Conservation (phyloP, 805 yeast species). For the Spathaspora sp. region DNA sequence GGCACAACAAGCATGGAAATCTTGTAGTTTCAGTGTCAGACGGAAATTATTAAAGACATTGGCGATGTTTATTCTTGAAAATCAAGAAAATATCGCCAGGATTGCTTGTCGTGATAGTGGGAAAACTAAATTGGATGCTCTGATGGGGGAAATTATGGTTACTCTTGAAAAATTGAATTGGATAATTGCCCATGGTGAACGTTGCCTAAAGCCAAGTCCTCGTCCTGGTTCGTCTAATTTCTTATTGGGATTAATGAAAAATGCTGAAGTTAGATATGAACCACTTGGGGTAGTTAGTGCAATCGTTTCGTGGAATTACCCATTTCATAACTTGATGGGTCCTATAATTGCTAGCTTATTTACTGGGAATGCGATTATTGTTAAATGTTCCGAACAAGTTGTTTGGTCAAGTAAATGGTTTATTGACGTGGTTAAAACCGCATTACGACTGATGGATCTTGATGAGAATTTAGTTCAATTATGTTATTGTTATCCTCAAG, state of each 20-base stretch:
- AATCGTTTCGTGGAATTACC: constrained; percentile 95
- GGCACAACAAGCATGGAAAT: constrained; percentile 53
- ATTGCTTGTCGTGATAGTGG: constrained; percentile 97
- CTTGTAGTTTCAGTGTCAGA: constrained; percentile 61
- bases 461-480: constrained; percentile 84
- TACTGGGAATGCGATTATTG: constrained; percentile 86
- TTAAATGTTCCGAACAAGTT: constrained; percentile 94
- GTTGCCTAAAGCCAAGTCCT: constrained; percentile 60
- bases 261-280: constrained; percentile 90
- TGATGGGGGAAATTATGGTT: constrained; percentile 94
- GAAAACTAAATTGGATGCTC: constrained; percentile 91
- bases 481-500: constrained; percentile 83
- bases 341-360: constrained; percentile 87
- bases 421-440: constrained; percentile 64
- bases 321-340: constrained; percentile 90
- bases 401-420: constrained; percentile 90
- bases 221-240: constrained; percentile 87
- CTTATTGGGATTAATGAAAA: constrained; percentile 77
- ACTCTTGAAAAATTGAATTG: constrained; percentile 91
- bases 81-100: constrained; percentile 84
- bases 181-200: constrained; percentile 82
- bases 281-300: constrained; percentile 90
- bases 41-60: constrained; percentile 69
- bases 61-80: constrained; percentile 64
- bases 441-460: constrained; percentile 68